Percentiles rank a stretch among this genome's conserved stretches.
phyloP scores from a whole-genome alignment of 2,329 filamentous ascomycete species.

The Tricladium varicosporioides region DNA sequence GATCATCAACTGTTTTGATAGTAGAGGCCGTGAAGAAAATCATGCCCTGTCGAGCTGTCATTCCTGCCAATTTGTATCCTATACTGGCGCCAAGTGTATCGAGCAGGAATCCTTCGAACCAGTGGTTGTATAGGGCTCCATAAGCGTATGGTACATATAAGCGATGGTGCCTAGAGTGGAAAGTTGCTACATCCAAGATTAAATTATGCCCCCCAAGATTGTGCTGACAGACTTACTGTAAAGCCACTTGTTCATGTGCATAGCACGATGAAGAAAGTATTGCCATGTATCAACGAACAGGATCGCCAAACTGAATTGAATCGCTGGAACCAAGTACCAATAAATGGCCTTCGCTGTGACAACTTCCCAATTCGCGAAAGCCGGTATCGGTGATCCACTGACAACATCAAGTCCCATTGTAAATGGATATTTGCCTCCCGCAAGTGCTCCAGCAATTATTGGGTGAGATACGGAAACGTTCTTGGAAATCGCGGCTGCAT shows the following conservation, averaged over 20 bases:
- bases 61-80: conserved; percentile 75
- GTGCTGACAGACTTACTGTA: conserved; percentile 64
- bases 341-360: conserved; percentile 74
- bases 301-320: conserved; percentile 76
- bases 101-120: conserved; percentile 87
- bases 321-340: conserved; percentile 68
- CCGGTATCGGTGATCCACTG: conserved; percentile 55
- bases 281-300: conserved; percentile 92
- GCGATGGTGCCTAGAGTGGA: conserved; percentile 94
- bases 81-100: conserved; percentile 87
- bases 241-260: conserved; percentile 97
- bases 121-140: conserved; percentile 95
- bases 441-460: conserved; percentile 70
- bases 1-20: conserved; percentile 96
- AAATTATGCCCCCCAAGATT: conserved; percentile 23
- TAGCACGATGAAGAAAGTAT: conserved; percentile 92
- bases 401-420: conserved; percentile 55
- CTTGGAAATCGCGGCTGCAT: conserved; percentile 72
- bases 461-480: conserved; percentile 71
- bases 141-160: conserved; percentile 98
- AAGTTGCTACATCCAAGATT: conserved; percentile 56
- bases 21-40: conserved; percentile 86
- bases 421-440: conserved; percentile 79
- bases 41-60: conserved; percentile 86
- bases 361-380: conserved; percentile 84